Percentiles rank a stretch among this genome's conserved stretches.
phyloP scores from a whole-genome alignment of 495 filamentous ascomycete genomes.

The Tuber umbilicatum region DNA sequence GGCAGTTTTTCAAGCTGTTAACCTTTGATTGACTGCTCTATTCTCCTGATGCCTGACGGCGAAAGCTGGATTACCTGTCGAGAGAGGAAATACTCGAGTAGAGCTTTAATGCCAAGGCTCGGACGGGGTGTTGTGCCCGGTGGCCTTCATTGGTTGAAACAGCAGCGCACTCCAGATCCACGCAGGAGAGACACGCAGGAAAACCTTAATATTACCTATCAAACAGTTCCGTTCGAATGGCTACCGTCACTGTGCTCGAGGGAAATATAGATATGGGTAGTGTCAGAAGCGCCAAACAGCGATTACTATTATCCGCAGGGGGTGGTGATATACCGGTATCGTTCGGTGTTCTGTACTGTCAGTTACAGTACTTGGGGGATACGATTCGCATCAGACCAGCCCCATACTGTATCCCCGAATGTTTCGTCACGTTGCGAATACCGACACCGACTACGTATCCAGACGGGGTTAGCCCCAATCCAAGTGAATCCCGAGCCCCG shows the following conservation, averaged over 20 bases:
- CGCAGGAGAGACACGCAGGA: neutral
- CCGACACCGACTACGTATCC: neutral
- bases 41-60: neutral
- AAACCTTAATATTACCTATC: neutral
- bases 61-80: neutral
- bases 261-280: neutral
- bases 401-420: neutral
- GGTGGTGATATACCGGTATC: neutral
- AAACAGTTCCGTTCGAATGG: neutral
- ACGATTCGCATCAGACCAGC: neutral
- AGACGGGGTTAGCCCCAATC: neutral
- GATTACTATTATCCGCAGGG: neutral
- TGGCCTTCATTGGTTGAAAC: neutral
- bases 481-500: neutral
- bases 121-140: neutral
- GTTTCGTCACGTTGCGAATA: neutral
- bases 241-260: neutral
- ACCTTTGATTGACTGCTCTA: neutral
- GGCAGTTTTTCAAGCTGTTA: neutral
- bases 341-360: neutral
- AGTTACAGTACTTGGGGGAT: neutral
- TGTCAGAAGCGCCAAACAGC: neutral
- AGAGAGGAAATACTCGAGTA: neutral
- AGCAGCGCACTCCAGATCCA: neutral
- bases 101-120: neutral